Evolutionary conservation across 2,329 filamentous ascomycete genomes (phyloP), one percentile per base, ranked within the genome.

Genomic region (Stemphylium vesicarium): DNA sequence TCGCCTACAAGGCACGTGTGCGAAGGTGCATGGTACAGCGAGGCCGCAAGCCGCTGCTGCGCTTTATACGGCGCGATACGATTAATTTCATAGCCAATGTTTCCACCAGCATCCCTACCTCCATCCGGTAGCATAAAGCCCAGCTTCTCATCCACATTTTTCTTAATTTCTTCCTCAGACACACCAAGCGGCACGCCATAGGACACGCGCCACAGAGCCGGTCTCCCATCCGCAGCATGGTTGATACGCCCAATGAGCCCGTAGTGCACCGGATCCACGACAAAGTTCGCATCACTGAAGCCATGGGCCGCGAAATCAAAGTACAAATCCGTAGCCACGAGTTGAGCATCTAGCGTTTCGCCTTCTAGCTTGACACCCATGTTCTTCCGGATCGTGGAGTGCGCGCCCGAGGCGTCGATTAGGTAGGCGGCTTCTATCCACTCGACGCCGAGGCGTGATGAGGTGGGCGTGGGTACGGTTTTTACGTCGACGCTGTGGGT

Each of bases 271-370:
- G 65, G 62, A 43, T 78, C 75, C 4, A 76, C 65, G 56, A 78
- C 65, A 60, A 78, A 79, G 32, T 79, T 79, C 5, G 72, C 75
- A 22, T 76, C 75, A 40, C 68, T 68, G 66, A 77, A 79, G 12
- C 68, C 71, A 35, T 77, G 65, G 11, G 66, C 59, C 8, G 73
- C 63, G 55, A 77, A 77, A 13, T 72, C 71, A 43, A 75, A 75
- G 16, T 65, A 61, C 1, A 75, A 60, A 54, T 78, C 75, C 4
- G 74, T 76, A 9, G 76, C 75, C 1, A 78, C 72, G 39, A 78
- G 72, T 49, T 75, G 72, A 2, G 59, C 64, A 9, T 70, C 64
- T n/a, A 76, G 62, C 4, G 73, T 76, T 22, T 73, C 71, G 44
- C 74, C 74, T 7, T 65, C 57, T 11, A 76, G 67, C 3, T 42